Conservation (phyloP, 2,329 filamentous ascomycete genomes). For the Tolypocladium tundrense region DNA sequence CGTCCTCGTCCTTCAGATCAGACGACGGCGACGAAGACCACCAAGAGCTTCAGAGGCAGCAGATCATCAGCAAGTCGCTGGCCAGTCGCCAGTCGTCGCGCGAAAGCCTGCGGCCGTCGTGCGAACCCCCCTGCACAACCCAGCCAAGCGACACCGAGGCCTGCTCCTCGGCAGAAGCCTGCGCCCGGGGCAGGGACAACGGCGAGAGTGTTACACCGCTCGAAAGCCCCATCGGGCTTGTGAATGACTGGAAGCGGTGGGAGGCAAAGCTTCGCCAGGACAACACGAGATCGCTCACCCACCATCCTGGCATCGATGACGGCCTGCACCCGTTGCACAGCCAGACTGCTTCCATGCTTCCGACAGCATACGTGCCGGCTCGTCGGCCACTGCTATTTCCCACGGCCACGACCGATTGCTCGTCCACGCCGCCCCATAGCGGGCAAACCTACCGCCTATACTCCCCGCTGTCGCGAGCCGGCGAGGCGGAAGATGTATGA, state of each 20-base stretch:
- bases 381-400: background rate
- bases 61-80: conserved; percentile 34
- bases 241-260: conserved; percentile 27
- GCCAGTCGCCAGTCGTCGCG: conserved; percentile 17
- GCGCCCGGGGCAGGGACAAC: background rate
- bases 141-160: background rate
- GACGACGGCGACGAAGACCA: conserved; percentile 9
- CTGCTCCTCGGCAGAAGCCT: background rate
- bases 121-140: background rate
- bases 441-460: background rate
- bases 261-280: conserved; percentile 24
- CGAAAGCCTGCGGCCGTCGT: background rate
- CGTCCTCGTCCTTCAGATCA: background rate
- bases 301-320: conserved; percentile 16
- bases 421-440: background rate
- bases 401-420: background rate
- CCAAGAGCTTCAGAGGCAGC: conserved; percentile 25
- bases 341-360: background rate
- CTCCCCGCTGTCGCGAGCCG: background rate
- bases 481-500: background rate
- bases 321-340: background rate
- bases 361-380: background rate
- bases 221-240: conserved; percentile 8
- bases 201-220: background rate
- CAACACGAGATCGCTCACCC: conserved; percentile 14